phyloP scores from a whole-genome alignment of 108 stramenopile genomes.

The Mayamaea pseudoterrestris region DNA sequence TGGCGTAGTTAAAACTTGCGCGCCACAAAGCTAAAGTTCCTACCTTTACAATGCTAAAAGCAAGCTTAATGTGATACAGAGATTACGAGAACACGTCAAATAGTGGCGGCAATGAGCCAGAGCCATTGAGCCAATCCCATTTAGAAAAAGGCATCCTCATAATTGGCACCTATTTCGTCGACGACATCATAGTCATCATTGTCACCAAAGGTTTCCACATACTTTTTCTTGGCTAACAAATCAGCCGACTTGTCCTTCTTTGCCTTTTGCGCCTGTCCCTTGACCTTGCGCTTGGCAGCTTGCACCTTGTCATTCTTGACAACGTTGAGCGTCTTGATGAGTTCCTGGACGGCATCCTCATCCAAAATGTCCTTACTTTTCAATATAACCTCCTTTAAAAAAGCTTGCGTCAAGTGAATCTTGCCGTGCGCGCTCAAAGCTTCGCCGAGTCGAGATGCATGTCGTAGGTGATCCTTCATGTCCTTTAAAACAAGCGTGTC shows the following conservation, averaged over 20 bases:
- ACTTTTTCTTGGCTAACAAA: constrained; percentile 59
- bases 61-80: no score
- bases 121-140: no score
- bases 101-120: neutral
- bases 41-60: no score
- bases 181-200: constrained; percentile 73
- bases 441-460: constrained; percentile 69
- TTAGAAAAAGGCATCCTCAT: constrained; percentile 86
- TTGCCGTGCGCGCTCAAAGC: constrained; percentile 76
- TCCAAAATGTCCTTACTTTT: constrained; percentile 78
- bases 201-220: constrained; percentile 77
- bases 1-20: no score
- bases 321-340: constrained; percentile 81
- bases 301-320: constrained; percentile 90
- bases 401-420: constrained; percentile 56
- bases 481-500: constrained; percentile 71
- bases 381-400: constrained; percentile 67
- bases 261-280: constrained; percentile 82
- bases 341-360: constrained; percentile 73
- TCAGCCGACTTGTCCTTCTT: constrained; percentile 83
- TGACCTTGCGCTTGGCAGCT: constrained; percentile 69
- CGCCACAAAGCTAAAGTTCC: no score
- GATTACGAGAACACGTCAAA: neutral
- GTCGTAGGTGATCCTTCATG: constrained; percentile 83
- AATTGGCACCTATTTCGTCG: constrained; percentile 73